Conservation (phyloP, 495 filamentous ascomycete species). For the Neurospora discreta region DNA sequence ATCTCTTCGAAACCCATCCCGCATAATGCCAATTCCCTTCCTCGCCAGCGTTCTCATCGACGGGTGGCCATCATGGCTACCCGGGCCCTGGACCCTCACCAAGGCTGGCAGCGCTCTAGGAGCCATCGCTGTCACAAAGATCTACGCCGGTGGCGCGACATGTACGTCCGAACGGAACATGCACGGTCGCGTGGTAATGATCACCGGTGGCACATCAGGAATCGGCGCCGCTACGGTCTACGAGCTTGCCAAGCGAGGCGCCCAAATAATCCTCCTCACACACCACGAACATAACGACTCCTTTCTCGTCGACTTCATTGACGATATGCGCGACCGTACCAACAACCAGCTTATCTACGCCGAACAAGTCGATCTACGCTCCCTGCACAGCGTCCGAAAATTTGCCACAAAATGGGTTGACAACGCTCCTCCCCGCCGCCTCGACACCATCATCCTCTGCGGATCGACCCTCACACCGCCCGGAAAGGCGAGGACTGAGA, state of each 20-base stretch:
- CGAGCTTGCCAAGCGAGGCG: slow-evolving; percentile 69
- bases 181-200: slow-evolving; percentile 85
- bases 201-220: slow-evolving; percentile 92
- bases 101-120: slow-evolving; percentile 47
- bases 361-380: slow-evolving; percentile 83
- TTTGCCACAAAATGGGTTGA: slow-evolving; percentile 99
- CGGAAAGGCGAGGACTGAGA: slow-evolving; percentile 40
- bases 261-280: slow-evolving; percentile 84
- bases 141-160: slow-evolving; percentile 62
- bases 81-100: slow-evolving; percentile 48
- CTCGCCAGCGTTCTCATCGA: slow-evolving; percentile 48
- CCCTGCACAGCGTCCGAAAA: slow-evolving; percentile 72
- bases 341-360: slow-evolving; percentile 86
- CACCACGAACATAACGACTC: slow-evolving; percentile 68
- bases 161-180: slow-evolving; percentile 75
- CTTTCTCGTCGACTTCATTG: slow-evolving; percentile 85
- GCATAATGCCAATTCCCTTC: slow-evolving; percentile 69
- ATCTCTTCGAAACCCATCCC: background rate
- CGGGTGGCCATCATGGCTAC: slow-evolving; percentile 55
- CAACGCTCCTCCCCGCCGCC: slow-evolving; percentile 78
- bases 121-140: slow-evolving; percentile 57
- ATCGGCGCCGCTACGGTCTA: slow-evolving; percentile 69
- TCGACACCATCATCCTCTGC: slow-evolving; percentile 88
- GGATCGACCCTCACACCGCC: slow-evolving; percentile 62
- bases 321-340: slow-evolving; percentile 71